Conservation (phyloP, 2,329 filamentous ascomycete species). For the Furcasterigmium furcatum region DNA sequence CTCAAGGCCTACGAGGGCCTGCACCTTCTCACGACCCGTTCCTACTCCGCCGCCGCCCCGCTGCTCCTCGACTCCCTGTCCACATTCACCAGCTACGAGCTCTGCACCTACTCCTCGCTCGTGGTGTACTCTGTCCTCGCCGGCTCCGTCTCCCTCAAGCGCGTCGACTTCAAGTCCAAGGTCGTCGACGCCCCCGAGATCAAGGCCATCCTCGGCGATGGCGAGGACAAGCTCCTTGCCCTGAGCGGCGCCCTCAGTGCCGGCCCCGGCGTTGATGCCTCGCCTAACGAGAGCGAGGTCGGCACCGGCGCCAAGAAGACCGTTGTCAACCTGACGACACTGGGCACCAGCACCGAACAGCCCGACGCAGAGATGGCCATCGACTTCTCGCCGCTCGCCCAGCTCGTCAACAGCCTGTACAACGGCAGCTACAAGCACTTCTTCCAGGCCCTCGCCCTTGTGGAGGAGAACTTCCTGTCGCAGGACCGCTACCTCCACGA, state of each 20-base stretch:
- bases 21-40: conserved; percentile 86
- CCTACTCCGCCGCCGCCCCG: conserved; percentile 84
- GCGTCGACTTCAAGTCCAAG: conserved; percentile 98
- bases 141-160: conserved; percentile 89
- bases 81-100: conserved; percentile 97
- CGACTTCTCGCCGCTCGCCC: conserved; percentile 85
- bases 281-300: conserved; percentile 49
- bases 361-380: conserved; percentile 77
- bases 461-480: conserved; percentile 91
- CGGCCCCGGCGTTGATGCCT: conserved; percentile 76
- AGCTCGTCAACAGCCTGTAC: conserved; percentile 88
- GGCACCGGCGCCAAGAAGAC: conserved; percentile 47
- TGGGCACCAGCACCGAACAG: conserved; percentile 67
- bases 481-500: conserved; percentile 95
- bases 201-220: conserved; percentile 89
- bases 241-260: conserved; percentile 78
- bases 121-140: conserved; percentile 96
- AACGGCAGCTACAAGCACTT: conserved; percentile 91
- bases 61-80: conserved; percentile 94
- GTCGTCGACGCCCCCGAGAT: conserved; percentile 98
- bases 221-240: conserved; percentile 82
- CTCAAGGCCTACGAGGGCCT: conserved; percentile 98
- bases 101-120: conserved; percentile 93
- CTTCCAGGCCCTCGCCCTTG: conserved; percentile 83
- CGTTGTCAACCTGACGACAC: conserved; percentile 82